These are phyloP conservation scores for Colletotrichum coccodes DNA, from an alignment of 2,329 filamentous ascomycete genomes.

Conservation along the genomic window DNA sequence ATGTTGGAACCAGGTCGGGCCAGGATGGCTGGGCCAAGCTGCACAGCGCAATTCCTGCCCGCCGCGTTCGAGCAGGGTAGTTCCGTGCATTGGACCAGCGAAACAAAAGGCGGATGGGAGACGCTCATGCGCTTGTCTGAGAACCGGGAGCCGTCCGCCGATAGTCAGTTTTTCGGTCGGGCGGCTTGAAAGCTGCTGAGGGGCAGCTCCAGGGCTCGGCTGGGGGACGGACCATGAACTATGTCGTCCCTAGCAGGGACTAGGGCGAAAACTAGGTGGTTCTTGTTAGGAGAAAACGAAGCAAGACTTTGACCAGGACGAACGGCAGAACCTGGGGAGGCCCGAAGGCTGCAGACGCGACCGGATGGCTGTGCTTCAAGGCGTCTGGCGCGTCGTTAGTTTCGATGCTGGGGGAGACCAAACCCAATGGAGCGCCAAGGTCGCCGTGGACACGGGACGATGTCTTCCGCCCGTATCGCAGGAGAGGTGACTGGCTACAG, in stretches of 20 bases:
- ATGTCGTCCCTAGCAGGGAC: background rate
- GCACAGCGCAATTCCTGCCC: background rate
- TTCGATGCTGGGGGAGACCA: slow-evolving; percentile 3
- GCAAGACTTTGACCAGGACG: background rate
- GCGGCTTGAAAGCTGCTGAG: slow-evolving; percentile 9
- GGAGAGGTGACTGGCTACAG: background rate
- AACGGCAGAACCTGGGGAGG: background rate
- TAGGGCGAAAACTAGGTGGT: background rate
- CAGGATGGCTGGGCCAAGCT: slow-evolving; percentile 1
- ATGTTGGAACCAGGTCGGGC: background rate
- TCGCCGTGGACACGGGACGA: background rate
- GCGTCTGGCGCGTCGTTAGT: slow-evolving; percentile 19
- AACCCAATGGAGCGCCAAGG: background rate
- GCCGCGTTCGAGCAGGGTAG: slow-evolving; percentile 2
- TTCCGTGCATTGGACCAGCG: slow-evolving; percentile 12
- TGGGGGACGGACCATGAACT: background rate
- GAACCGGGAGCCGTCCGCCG: background rate
- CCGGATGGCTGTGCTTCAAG: slow-evolving; percentile 19
- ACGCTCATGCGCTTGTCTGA: slow-evolving; percentile 30
- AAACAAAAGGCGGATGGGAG: slow-evolving; percentile 22
- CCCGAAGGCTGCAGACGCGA: slow-evolving; percentile 31
- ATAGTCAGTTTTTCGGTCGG: slow-evolving; percentile 15
- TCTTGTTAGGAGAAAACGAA: background rate
- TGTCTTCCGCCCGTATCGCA: background rate
- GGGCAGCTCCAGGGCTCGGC: background rate